Evolutionary conservation across 208 protist genomes (phyloP).

Genomic region (Entamoeba invadens): DNA sequence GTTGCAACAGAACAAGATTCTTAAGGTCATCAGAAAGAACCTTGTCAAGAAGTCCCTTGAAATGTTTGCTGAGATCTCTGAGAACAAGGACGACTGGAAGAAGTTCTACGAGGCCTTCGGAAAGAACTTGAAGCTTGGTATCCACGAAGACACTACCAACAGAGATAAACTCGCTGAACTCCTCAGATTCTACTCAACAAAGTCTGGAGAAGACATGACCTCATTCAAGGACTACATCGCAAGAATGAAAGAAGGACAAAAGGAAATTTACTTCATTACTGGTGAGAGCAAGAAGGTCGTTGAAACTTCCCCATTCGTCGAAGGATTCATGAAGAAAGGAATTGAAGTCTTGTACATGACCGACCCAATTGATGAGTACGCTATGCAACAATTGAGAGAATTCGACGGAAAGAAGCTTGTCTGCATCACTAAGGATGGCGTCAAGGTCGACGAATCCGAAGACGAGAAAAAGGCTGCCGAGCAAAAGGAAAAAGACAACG

Average conservation of each 20-base stretch:
- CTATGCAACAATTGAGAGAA: slow-evolving; percentile 80
- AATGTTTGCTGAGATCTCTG: slow-evolving; percentile 74
- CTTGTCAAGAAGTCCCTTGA: slow-evolving; percentile 87
- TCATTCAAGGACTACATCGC: slow-evolving; percentile 81
- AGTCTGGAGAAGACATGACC: slow-evolving; percentile 63
- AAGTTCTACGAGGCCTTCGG: slow-evolving; percentile 90
- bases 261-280: slow-evolving; percentile 94
- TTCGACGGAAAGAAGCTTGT: slow-evolving; percentile 89
- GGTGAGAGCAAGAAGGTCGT: slow-evolving; percentile 65
- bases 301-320: slow-evolving; percentile 78
- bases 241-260: slow-evolving; percentile 84
- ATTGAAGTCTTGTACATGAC: slow-evolving; percentile 85
- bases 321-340: slow-evolving; percentile 64
- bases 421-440: slow-evolving; percentile 92
- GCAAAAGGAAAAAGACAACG: slow-evolving; percentile 69
- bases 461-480: slow-evolving; percentile 84
- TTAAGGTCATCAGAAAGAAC: slow-evolving; percentile 94
- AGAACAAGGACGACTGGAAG: slow-evolving; percentile 54
- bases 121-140: slow-evolving; percentile 81
- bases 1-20: slow-evolving; percentile 90
- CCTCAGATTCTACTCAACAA: slow-evolving; percentile 76
- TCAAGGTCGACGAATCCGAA: slow-evolving; percentile 78
- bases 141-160: slow-evolving; percentile 83
- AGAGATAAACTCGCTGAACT: slow-evolving; percentile 74
- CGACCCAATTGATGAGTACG: slow-evolving; percentile 94